A percentile compares a stretch with the other conserved stretches of the same genome.
phyloP scores from a whole-genome alignment of 805 yeast genomes.

The Wickerhamiella brachini region DNA sequence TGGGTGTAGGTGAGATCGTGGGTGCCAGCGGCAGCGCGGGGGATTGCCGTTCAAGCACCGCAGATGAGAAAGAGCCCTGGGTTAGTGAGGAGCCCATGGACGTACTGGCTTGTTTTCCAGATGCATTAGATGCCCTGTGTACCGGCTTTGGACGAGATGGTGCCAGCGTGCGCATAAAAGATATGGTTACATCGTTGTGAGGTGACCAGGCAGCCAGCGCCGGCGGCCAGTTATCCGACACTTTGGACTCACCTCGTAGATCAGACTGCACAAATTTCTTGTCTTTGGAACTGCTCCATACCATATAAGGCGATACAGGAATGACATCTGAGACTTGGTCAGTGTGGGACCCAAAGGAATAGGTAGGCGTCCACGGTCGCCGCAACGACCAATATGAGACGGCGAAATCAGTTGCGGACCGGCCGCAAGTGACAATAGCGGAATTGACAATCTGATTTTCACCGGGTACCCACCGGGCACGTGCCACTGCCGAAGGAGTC shows the following conservation, averaged over 20 bases:
- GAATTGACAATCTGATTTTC: constrained; percentile 18
- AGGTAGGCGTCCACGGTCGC: constrained; percentile 59
- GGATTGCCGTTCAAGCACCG: not conserved
- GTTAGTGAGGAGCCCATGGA: not conserved
- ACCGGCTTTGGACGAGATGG: not conserved
- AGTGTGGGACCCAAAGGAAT: constrained; percentile 36
- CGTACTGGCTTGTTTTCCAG: not conserved
- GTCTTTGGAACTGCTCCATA: constrained; percentile 42
- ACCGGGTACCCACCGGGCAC: constrained; percentile 51
- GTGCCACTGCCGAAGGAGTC: constrained; percentile 67
- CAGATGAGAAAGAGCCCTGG: not conserved
- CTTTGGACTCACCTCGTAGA: constrained; percentile 29
- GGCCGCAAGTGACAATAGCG: constrained; percentile 12
- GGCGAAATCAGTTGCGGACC: constrained; percentile 8
- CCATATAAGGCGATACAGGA: constrained; percentile 11
- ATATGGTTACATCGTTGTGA: constrained; percentile 35
- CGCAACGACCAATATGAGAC: constrained; percentile 17
- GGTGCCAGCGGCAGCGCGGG: not conserved
- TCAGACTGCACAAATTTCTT: constrained; percentile 36
- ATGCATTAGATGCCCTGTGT: not conserved
- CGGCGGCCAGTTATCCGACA: constrained; percentile 38
- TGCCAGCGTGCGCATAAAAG: constrained; percentile 18
- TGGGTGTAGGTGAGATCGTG: not conserved
- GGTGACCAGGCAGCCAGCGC: constrained; percentile 49
- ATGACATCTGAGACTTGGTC: constrained; percentile 41